Conservation (phyloP, 306 rosid species). For the Cicer cuneatum region DNA sequence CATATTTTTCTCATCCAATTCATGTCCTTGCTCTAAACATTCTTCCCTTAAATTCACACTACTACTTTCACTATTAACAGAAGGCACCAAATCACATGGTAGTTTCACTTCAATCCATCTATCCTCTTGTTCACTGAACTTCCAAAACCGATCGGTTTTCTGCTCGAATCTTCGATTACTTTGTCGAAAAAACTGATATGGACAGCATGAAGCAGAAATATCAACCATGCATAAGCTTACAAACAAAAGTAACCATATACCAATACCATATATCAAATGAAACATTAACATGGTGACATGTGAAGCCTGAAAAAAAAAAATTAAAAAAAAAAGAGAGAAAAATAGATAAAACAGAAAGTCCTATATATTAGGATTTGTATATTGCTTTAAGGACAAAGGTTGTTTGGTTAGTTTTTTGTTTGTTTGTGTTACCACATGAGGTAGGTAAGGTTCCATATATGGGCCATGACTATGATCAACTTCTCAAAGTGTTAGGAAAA, state of each 20-base stretch:
- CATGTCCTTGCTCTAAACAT: constrained; percentile 40
- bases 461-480: constrained; percentile 48
- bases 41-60: constrained; percentile 40
- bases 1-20: constrained; percentile 41
- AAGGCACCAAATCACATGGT: constrained; percentile 71
- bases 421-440: constrained; percentile 36
- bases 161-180: constrained; percentile 60
- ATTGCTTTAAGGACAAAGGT: constrained; percentile 37
- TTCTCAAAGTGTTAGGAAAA: constrained; percentile 19
- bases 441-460: constrained; percentile 40
- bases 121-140: constrained; percentile 68
- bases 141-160: constrained; percentile 84
- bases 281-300: constrained; percentile 63
- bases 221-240: constrained; percentile 42
- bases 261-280: constrained; percentile 55
- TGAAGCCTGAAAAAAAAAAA: constrained; percentile 8
- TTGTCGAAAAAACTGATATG: constrained; percentile 56
- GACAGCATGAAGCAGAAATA: constrained; percentile 62
- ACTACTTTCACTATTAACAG: constrained; percentile 47
- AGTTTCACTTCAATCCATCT: constrained; percentile 82
- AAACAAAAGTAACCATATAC: constrained; percentile 56
- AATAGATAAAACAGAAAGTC: constrained; percentile 37
- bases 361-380: constrained; percentile 36
- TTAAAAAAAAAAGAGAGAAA: constrained; percentile 1
- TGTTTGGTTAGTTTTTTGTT: constrained; percentile 14